Evolutionary conservation across 495 filamentous ascomycete genomes (phyloP).

Genomic region (Pseudomonodictys pantanalensis): DNA sequence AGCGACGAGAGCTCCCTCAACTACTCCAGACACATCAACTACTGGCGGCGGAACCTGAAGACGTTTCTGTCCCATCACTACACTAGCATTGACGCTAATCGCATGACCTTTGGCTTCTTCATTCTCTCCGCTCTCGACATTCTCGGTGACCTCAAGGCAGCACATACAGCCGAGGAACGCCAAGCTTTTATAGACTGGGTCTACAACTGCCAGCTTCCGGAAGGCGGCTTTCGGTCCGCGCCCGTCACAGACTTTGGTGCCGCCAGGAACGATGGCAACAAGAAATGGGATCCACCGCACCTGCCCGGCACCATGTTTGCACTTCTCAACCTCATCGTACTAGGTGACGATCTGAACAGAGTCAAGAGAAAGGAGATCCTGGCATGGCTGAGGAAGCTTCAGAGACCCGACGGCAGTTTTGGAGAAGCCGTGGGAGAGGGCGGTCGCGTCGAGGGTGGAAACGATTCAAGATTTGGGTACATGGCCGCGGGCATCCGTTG

Average conservation of each 20-base stretch:
- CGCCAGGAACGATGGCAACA: slow-evolving; percentile 48
- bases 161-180: slow-evolving; percentile 58
- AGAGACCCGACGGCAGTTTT: slow-evolving; percentile 85
- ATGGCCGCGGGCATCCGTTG: slow-evolving; percentile 76
- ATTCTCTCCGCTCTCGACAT: slow-evolving; percentile 80
- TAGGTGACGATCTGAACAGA: slow-evolving; percentile 68
- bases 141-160: slow-evolving; percentile 58
- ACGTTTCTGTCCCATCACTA: slow-evolving; percentile 77
- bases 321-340: slow-evolving; percentile 65
- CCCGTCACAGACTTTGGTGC: slow-evolving; percentile 61
- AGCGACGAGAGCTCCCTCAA: slow-evolving; percentile 41
- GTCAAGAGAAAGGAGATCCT: slow-evolving; percentile 68
- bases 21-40: slow-evolving; percentile 74
- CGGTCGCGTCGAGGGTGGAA: slow-evolving; percentile 67
- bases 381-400: slow-evolving; percentile 70
- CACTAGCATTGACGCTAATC: slow-evolving; percentile 81
- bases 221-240: slow-evolving; percentile 77
- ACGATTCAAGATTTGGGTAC: slow-evolving; percentile 85
- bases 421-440: slow-evolving; percentile 68
- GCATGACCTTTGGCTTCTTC: slow-evolving; percentile 86
- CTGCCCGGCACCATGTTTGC: slow-evolving; percentile 87
- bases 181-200: slow-evolving; percentile 65
- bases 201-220: slow-evolving; percentile 68
- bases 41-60: slow-evolving; percentile 87
- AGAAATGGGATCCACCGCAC: slow-evolving; percentile 74